These are phyloP conservation scores for Boletus nobilissimus DNA, from an alignment of 1,284 basidiomycete genomes.

Conservation along the genomic window DNA sequence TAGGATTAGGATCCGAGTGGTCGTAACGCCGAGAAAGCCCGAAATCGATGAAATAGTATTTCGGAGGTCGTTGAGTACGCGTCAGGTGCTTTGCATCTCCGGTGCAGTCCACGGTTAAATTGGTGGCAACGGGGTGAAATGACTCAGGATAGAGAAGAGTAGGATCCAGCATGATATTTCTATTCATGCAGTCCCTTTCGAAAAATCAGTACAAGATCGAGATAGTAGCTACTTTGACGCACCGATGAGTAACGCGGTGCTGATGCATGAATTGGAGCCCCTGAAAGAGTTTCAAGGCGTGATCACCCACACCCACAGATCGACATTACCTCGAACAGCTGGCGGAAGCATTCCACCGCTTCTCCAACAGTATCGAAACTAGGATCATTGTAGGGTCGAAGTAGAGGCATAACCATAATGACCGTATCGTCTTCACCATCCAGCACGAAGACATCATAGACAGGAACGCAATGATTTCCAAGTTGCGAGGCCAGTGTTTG, in stretches of 20 bases:
- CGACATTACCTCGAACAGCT: constrained; percentile 50
- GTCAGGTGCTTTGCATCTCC: constrained; percentile 25
- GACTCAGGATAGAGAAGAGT: constrained; percentile 38
- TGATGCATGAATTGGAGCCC: constrained; percentile 37
- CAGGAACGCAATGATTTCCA: constrained; percentile 50
- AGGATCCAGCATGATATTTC: constrained; percentile 56
- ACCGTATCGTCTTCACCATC: constrained; percentile 15
- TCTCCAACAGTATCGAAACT: constrained; percentile 50
- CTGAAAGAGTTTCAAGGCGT: constrained; percentile 14
- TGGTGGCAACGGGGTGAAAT: constrained; percentile 28
- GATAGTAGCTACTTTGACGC: not conserved
- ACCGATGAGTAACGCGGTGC: constrained; percentile 31
- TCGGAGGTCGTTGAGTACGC: constrained; percentile 32
- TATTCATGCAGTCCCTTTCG: constrained; percentile 28
- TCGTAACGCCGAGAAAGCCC: constrained; percentile 49
- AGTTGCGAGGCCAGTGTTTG: constrained; percentile 29
- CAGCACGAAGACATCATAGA: constrained; percentile 45
- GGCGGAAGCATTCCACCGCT: constrained; percentile 47
- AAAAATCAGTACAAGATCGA: not conserved
- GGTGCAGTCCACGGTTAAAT: constrained; percentile 17
- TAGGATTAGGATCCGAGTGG: constrained; percentile 35
- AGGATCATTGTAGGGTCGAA: constrained; percentile 40
- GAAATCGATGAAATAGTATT: constrained; percentile 47
- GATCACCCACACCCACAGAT: not conserved
- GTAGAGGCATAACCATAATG: constrained; percentile 49